Base-by-base conservation (phyloP, 2,329 filamentous ascomycete genomes). In the Stagonosporopsis vannaccii region DNA sequence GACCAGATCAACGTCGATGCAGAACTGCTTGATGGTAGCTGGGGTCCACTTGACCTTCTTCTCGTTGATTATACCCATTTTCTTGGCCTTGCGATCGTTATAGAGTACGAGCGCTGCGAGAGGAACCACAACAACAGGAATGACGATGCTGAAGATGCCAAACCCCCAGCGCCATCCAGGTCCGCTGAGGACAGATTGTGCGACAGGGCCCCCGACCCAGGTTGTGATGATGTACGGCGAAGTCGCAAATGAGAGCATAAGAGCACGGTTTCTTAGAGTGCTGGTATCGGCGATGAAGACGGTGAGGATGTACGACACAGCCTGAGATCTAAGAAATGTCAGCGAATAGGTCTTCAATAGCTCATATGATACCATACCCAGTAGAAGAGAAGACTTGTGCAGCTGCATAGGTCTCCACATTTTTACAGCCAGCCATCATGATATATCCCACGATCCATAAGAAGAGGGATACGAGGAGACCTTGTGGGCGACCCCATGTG, bases 251-350 rank as follows among this genome's bases (percentile, higher is more conserved):
- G 86, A 85, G 33, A 86, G 83, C 66, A 87, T 82, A 39, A 90
- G 78, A 1, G 84, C 84, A 70, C 88, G 80, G 62, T 89, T 88
- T 51, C 82, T 80, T 30, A 90, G 76, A 17, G 80, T 81, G 1
- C 87, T 86, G 1, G 86, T 88, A 62, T 90, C 88, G 22, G 87
- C 85, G 50, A 89, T 84, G 62, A 90, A 85, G 20, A 90, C 82
- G 54, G 82, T 82, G 11, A 89, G 76, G 28, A 82, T 81, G 65
- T 87, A 89, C 6, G 54, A 59, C 1, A 66, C 62, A 20, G 54
- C 58, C 40, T 60, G 55, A 9, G 56, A 59, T 25, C 59, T 59
- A 11, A 17, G 37, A 19, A 7, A 22, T 9, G 28, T 49, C 19
- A 55, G 45, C 26, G 15, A 12, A 6, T 6, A 26, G 23, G 7